Base-by-base conservation (phyloP, 768 basidiomycete genomes). In the Leccinum olivaceopallidum region DNA sequence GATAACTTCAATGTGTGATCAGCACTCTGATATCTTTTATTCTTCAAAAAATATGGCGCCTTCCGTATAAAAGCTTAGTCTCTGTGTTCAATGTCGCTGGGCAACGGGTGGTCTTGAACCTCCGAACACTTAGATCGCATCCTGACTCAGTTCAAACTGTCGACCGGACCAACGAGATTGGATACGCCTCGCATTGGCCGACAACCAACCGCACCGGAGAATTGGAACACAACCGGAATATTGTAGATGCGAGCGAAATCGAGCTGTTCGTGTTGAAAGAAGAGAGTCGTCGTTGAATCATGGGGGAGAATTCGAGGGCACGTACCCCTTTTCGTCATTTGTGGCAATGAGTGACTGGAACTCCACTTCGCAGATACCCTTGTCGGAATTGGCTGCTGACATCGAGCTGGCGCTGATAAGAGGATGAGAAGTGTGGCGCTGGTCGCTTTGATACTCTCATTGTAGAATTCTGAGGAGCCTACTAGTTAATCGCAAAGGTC, bases 21-120 rank as follows among this genome's bases (percentile, higher is more conserved):
- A 30, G 30, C 9, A 30, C 30, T 30, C 30, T 30, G 30, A 30
- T 30, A 30, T 30, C 9, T 30, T 30, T 30, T 30, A 0, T 10
- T 30, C 30, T 30, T 30, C 30, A 9, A 30, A 30, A 30, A 30
- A 30, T 30, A 30, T 30, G 30, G 30, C 30, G 30, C 30, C 30
- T 30, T 30, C 30, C 30, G 30, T 30, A 30, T 30, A 30, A 30
- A 30, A 30, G 30, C 30, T 30, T 30, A 30, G 30, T 10, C 30
- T 30, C 30, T 30, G 30, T 30, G 9, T 30, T 30, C 0, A 30
- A 44, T 16, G 28, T 69, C 13, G 26, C 36, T 5, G 67, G 67
- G 18, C 68, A 68, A 44, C 62, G 67, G 5, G 53, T 57, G 5
- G 61, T 68, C 24, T 57, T 68, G n/a, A 68, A 68, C 48, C 60